Percentiles rank a stretch among this genome's conserved stretches.
Evolutionary conservation across 1,139 yeast species (phyloP).

Genomic region (Kluyveromyces sp.): DNA sequence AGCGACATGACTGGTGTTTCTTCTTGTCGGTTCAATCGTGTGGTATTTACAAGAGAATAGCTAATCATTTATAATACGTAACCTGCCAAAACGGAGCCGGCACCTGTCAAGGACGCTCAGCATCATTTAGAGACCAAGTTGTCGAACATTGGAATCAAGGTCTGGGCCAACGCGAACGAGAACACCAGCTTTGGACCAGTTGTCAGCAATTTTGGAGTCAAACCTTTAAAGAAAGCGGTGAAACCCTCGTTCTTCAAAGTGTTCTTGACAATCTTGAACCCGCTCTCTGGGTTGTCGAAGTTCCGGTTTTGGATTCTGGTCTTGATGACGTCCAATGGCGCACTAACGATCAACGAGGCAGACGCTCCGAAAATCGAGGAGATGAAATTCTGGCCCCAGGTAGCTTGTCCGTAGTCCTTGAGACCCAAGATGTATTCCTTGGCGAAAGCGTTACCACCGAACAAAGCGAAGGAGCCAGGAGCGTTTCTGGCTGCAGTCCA

Average conservation of each 20-base stretch:
- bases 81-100: conserved; percentile 1
- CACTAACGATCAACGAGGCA: conserved; percentile 92
- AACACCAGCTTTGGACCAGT: conserved; percentile 98
- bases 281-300: conserved; percentile 93
- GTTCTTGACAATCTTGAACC: conserved; percentile 84
- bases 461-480: conserved; percentile 95
- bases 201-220: conserved; percentile 91
- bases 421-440: conserved; percentile 90
- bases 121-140: conserved; percentile 38
- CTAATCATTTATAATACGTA: not conserved
- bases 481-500: conserved; percentile 99
- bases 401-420: conserved; percentile 78
- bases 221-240: conserved; percentile 91
- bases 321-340: conserved; percentile 96
- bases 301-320: conserved; percentile 96
- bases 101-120: not conserved
- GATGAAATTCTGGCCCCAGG: conserved; percentile 91
- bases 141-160: conserved; percentile 93
- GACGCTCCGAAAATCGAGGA: conserved; percentile 98
- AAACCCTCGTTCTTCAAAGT: conserved; percentile 88
- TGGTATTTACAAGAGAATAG: not conserved
- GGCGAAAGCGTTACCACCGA: conserved; percentile 98
- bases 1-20: conserved; percentile 9
- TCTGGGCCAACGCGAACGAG: conserved; percentile 93
- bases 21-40: no score